Evolutionary conservation across 1,284 basidiomycete genomes (phyloP), one percentile per base, ranked within the genome.

Genomic region (Sanghuangporus sanghuang): DNA sequence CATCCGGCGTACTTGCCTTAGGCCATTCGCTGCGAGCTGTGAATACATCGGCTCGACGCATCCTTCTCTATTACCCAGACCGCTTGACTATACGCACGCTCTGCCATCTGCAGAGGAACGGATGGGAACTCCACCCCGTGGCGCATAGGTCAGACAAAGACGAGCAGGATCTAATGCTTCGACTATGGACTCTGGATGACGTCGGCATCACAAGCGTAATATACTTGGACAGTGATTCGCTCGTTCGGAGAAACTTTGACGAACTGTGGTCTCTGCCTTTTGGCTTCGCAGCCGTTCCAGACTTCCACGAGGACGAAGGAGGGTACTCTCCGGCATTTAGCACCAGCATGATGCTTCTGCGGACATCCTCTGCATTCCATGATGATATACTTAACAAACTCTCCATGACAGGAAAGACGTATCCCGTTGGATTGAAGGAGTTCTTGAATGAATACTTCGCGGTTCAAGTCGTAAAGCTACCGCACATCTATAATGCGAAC

Each of bases 401-500:
- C 21, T 72, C 74, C 52, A 69, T 62, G 1, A 77, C 78, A 12
- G 66, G 63, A 21, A 80, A 73, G 67, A 76, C 74, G 6, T 71
- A 68, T 3, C 62, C 67, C 6, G 69, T 78, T 57, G 79, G 78
- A 2, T 79, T 81, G 66, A 79, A 81, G 69, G 72, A 76, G 14
- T 81, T 79, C 69, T 69, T 81, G 21, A 81, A 81, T 68, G 67
- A 76, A 23, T 80, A 77, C 67, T 81, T 77, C 61, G 76, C 73
- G 1, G 69, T 73, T 39, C 73, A 74, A 48, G 74, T 69, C 18
- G 64, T 77, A 21, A 71, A 76, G 14, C 70, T 81, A 3, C 79
- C 79, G 2, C 78, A 78, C 67, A 74, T 74, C 38, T 81, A 81
- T 69, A 80, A 80, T 68, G 77, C 72, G 59, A 80, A 80, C 67